Percentiles rank a stretch among this genome's conserved stretches.
These are phyloP conservation scores for Dryadomyces quercivorus DNA, from an alignment of 2,329 filamentous ascomycete species.

Conservation along the genomic window DNA sequence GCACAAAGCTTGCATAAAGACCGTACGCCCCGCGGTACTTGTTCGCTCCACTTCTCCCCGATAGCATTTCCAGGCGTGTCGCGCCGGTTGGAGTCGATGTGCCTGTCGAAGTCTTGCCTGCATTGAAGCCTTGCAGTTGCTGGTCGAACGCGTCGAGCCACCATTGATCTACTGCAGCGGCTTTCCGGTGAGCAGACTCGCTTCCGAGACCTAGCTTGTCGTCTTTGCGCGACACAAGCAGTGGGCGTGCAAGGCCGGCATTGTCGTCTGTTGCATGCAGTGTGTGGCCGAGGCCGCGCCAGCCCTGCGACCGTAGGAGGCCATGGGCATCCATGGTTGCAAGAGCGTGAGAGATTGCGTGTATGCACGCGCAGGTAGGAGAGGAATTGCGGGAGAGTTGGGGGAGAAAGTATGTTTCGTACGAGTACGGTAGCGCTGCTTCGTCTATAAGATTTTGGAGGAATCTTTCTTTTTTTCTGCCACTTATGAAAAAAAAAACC, in stretches of 20 bases:
- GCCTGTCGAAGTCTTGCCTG: conserved; percentile 40
- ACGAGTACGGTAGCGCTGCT: too few relatives aligned
- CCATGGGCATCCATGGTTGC: conserved; percentile 69
- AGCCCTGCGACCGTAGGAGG: conserved; percentile 76
- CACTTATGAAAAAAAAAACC: background rate
- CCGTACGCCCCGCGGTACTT: conserved; percentile 50
- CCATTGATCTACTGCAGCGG: conserved; percentile 71
- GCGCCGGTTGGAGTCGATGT: conserved; percentile 36
- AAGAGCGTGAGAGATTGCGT: background rate
- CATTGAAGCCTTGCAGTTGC: conserved; percentile 66
- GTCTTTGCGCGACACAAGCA: conserved; percentile 72
- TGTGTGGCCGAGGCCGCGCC: conserved; percentile 79
- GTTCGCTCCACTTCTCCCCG: conserved; percentile 29
- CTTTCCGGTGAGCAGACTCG: conserved; percentile 50
- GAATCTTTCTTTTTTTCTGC: background rate
- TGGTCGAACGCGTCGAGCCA: conserved; percentile 94
- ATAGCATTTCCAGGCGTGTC: conserved; percentile 34
- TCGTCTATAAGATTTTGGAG: too few relatives aligned
- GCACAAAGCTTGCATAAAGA: conserved; percentile 76
- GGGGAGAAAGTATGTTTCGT: too few relatives aligned
- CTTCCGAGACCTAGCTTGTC: conserved; percentile 73
- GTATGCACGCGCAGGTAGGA: too few relatives aligned
- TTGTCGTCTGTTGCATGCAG: conserved; percentile 63
- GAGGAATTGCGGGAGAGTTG: too few relatives aligned
- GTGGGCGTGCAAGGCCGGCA: conserved; percentile 69